Base-by-base conservation (phyloP, 768 basidiomycete species). In the Boletales sp. region DNA sequence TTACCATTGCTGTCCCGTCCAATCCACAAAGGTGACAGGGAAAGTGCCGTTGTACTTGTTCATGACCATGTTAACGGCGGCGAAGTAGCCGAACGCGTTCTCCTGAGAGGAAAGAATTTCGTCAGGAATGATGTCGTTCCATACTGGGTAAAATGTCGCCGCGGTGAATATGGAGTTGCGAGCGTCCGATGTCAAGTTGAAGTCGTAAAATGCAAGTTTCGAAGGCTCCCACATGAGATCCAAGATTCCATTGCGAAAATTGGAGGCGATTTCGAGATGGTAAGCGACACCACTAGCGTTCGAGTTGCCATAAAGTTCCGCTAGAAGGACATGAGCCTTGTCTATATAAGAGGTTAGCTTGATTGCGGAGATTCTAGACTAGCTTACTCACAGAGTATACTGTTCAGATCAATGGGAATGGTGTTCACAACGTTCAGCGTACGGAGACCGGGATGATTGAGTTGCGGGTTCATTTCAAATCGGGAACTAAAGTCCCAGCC, bases 181-280 rank as follows among this genome's bases (percentile, higher is more conserved):
- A 13, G 78, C 62, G 43, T 84, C 82, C 3, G 83, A 77, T 8
- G 81, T 84, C 36, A 86, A 66, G 65, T 92, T 90, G 70, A 87
- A 97, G 68, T 95, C 94, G 60, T 94, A 94, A 69, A 94, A 95
- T 0, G 86, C 86, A n/a, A 91, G 73, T 73, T 87, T 89, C 8
- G 72, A 68, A 0, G 81, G 56, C 62, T 95, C 88, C 93, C 94
- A 97, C 68, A 82, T 74, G 9, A 97, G 78, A 64, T 97, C 94
- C 32, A 97, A 71, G 52, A 97, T 81, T 1, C 84, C 93, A 18
- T 69, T 74, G 50, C 81, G 80, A 38, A 91, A 69, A 8, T 70
- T 67, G 0, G 75, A 66, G 0, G 92, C 90, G 3, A 77, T 74
- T 19, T 73, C 58, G 15, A 66, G 72, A 60, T 94, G 90, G 24